These are phyloP conservation scores for Prunus davidiana DNA, from an alignment of 306 rosid genomes.

Conservation along the genomic window DNA sequence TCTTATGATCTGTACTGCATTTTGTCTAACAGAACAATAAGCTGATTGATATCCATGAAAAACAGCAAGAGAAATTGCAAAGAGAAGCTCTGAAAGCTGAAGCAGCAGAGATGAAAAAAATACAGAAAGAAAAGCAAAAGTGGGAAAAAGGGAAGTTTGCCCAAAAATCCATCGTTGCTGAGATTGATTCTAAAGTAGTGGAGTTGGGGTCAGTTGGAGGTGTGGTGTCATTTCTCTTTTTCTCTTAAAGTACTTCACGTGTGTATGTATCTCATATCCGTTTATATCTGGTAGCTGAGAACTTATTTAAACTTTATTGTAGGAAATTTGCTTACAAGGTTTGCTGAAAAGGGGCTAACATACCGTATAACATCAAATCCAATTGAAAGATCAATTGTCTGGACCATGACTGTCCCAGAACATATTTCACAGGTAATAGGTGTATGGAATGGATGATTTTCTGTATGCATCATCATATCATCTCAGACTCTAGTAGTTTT, in stretches of 20 bases:
- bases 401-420: slow-evolving; percentile 92
- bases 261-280: too few species aligned
- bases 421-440: slow-evolving; percentile 63
- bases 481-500: not conserved
- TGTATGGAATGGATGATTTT: not conserved
- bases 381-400: slow-evolving; percentile 72
- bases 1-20: slow-evolving; percentile 16
- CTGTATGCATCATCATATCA: not conserved
- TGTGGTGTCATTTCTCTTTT: slow-evolving; percentile 22
- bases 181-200: slow-evolving; percentile 79
- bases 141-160: slow-evolving; percentile 94
- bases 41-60: slow-evolving; percentile 23
- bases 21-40: slow-evolving; percentile 14
- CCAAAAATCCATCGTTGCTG: slow-evolving; percentile 72
- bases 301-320: slow-evolving; percentile 15
- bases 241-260: not conserved
- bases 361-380: slow-evolving; percentile 84
- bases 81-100: slow-evolving; percentile 83
- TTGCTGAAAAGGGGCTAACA: slow-evolving; percentile 76
- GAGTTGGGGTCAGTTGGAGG: slow-evolving; percentile 93
- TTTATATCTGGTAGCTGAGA: not conserved
- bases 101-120: slow-evolving; percentile 71
- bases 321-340: slow-evolving; percentile 84
- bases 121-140: slow-evolving; percentile 77
- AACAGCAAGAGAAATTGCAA: slow-evolving; percentile 77